Conservation (phyloP, 768 basidiomycete species). For the Hemileccinum impolitum region DNA sequence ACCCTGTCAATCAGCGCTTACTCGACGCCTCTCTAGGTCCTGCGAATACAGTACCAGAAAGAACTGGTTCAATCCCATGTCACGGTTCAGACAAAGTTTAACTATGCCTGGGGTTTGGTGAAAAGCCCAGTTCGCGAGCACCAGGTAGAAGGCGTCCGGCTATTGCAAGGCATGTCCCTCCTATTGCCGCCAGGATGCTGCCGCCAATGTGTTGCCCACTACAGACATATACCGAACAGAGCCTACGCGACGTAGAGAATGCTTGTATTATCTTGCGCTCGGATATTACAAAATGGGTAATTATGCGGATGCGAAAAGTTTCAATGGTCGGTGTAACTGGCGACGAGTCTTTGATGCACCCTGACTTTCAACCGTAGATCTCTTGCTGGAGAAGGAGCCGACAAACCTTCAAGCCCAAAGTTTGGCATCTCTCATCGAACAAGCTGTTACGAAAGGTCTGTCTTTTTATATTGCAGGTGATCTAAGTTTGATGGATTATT, state of each 20-base stretch:
- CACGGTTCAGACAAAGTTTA: conserved; percentile 95
- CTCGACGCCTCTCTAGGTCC: conserved; percentile 50
- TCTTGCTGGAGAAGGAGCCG: conserved; percentile 90
- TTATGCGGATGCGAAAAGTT: conserved; percentile 86
- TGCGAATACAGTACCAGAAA: conserved; percentile 84
- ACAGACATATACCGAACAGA: conserved; percentile 91
- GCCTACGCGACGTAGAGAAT: conserved; percentile 85
- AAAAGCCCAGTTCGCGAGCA: conserved; percentile 84
- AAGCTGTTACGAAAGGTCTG: conserved; percentile 76
- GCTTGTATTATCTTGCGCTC: conserved; percentile 92
- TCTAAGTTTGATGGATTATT: not conserved
- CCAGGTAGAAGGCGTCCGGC: conserved; percentile 87
- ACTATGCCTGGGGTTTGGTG: conserved; percentile 95
- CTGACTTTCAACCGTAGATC: conserved; percentile 43
- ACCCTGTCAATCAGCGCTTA: not conserved
- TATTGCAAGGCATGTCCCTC: conserved; percentile 72
- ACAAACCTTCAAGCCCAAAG: conserved; percentile 91
- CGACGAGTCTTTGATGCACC: not conserved
- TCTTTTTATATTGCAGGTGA: conserved; percentile 1
- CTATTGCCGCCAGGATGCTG: not conserved
- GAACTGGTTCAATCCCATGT: conserved; percentile 82
- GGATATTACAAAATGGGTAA: conserved; percentile 97
- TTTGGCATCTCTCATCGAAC: conserved; percentile 79
- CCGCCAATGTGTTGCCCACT: conserved; percentile 8
- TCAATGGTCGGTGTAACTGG: conserved; percentile 67